Percentiles rank a stretch among this genome's conserved stretches.
Conservation (phyloP, 768 basidiomycete species). For the Dictyophora rubrovolvata region DNA sequence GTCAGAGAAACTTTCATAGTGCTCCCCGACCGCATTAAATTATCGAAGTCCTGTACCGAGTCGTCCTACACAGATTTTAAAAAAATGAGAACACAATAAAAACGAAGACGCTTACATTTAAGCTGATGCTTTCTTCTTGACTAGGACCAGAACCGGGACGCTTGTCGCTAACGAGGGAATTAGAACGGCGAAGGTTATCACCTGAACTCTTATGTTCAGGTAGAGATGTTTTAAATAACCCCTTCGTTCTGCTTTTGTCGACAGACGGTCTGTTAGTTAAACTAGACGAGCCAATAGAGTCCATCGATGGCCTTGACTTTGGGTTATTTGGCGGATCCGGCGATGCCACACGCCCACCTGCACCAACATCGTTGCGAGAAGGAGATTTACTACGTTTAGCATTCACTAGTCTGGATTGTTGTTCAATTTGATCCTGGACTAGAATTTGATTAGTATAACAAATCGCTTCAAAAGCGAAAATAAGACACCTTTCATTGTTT, state of each 20-base stretch:
- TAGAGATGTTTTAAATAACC: background rate
- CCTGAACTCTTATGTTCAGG: background rate
- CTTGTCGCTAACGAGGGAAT: slow-evolving; percentile 39
- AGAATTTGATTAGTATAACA: slow-evolving; percentile 15
- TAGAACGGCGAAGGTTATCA: slow-evolving; percentile 11
- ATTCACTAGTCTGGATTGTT: slow-evolving; percentile 36
- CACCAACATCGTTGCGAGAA: slow-evolving; percentile 2
- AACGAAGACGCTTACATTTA: slow-evolving; percentile 26
- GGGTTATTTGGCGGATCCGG: background rate
- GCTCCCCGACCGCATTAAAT: slow-evolving; percentile 77
- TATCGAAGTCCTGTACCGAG: slow-evolving; percentile 77
- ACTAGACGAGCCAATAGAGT: slow-evolving; percentile 1
- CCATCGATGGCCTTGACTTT: slow-evolving; percentile 1
- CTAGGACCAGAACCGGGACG: slow-evolving; percentile 31
- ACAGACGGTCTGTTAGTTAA: background rate
- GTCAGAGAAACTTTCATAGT: slow-evolving; percentile 96
- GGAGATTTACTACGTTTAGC: slow-evolving; percentile 14
- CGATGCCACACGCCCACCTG: background rate
- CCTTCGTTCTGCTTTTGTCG: slow-evolving; percentile 1
- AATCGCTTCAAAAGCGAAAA: background rate
- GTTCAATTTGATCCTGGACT: slow-evolving; percentile 77
- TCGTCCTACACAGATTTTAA: slow-evolving; percentile 32
- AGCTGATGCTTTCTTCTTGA: slow-evolving; percentile 10
- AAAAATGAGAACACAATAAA: slow-evolving; percentile 5
- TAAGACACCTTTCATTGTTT: slow-evolving; percentile 68